Evolutionary conservation across 768 basidiomycete species (phyloP).

Genomic region (Boletus subparvulus): DNA sequence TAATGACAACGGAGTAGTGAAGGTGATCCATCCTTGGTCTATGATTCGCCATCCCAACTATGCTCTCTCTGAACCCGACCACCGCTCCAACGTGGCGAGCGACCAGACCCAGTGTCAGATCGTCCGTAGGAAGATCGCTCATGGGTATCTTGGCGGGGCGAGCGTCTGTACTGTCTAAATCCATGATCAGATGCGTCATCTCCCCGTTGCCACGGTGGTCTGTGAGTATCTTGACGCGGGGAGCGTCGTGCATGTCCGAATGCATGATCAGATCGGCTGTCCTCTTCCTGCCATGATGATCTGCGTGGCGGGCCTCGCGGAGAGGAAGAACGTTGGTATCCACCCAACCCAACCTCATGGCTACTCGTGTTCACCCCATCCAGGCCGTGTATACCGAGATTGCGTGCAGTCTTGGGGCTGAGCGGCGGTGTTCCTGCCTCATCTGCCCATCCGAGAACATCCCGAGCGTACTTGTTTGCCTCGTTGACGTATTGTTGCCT

Average conservation of each 20-base stretch:
- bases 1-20: constrained; percentile 3
- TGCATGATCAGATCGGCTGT: not conserved
- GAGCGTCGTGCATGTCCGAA: constrained; percentile 1
- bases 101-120: constrained; percentile 4
- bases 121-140: constrained; percentile 5
- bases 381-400: constrained; percentile 48
- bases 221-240: not conserved
- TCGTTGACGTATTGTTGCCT: constrained; percentile 40
- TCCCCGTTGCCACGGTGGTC: constrained; percentile 1
- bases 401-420: constrained; percentile 45
- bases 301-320: constrained; percentile 1
- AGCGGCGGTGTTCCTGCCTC: constrained; percentile 38
- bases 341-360: not conserved
- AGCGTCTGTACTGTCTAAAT: not conserved
- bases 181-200: not conserved
- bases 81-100: constrained; percentile 1
- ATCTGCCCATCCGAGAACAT: constrained; percentile 39
- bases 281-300: constrained; percentile 12
- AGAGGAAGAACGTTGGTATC: constrained; percentile 5
- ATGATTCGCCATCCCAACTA: constrained; percentile 2
- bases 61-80: constrained; percentile 4
- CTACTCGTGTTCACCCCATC: constrained; percentile 23
- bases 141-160: constrained; percentile 1
- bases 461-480: constrained; percentile 38
- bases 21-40: not conserved